A percentile compares a stretch with the other conserved stretches of the same genome.
Evolutionary conservation across 306 rosid species (phyloP).

Genomic region (Arachis stenosperma): DNA sequence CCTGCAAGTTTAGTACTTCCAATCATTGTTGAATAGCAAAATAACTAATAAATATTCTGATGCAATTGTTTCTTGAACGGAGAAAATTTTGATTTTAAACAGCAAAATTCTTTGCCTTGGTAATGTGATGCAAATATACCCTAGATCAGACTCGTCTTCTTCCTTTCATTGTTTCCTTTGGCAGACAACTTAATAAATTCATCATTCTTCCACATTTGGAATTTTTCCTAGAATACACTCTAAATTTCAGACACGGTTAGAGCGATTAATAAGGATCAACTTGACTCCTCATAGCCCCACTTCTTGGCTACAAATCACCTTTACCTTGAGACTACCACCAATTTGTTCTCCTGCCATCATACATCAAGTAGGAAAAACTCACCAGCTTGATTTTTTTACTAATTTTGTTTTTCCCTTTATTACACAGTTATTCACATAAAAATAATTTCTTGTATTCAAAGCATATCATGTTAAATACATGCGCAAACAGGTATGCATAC

Average conservation of each 20-base stretch:
- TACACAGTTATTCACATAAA: conserved; percentile 18
- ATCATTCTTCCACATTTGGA: not conserved
- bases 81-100: not conserved
- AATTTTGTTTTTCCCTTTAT: conserved; percentile 3
- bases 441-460: conserved; percentile 30
- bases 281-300: not conserved
- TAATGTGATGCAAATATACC: not conserved
- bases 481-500: conserved; percentile 3
- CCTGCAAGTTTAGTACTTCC: conserved; percentile 1
- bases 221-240: conserved; percentile 8
- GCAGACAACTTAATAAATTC: conserved; percentile 13
- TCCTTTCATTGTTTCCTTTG: not conserved
- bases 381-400: conserved; percentile 23
- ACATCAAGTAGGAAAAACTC: conserved; percentile 13
- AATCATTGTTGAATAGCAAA: not conserved
- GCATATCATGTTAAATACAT: conserved; percentile 14
- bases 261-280: conserved; percentile 11
- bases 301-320: conserved; percentile 9
- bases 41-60: not conserved
- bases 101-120: not conserved
- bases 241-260: conserved; percentile 13
- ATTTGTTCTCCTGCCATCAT: no score
- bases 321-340: not conserved
- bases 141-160: conserved; percentile 1
- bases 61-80: not conserved